Evolutionary conservation across 352 stramenopile genomes (phyloP), one percentile per base, ranked within the genome.

Genomic region (Pythium oligandrum): DNA sequence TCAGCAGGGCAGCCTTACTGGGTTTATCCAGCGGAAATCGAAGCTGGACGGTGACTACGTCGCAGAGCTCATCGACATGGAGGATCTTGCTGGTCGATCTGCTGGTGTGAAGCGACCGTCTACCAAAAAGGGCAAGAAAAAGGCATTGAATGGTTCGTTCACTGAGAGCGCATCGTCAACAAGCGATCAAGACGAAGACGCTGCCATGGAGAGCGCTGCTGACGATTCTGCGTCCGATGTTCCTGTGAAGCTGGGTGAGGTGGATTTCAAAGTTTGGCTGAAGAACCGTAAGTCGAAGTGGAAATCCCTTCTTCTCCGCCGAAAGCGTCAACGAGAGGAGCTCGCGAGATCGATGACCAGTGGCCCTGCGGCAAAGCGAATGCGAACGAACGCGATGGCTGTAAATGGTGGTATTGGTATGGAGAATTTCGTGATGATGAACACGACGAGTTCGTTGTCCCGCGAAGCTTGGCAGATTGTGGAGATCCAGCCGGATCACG

Each of bases 1-100:
- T 44, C 78, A 88, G 12, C 80, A 91, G 45, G 80, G 80, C 5
- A 83, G 69, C 9, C 97, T 99, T 59, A 85, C 75, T n/a, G 76
- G 85, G 51, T 95, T 98, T 42, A 96, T 99, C 40, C 38, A 56
- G 44, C 75, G 69, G 48, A 48, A 63, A 49, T 56, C 66, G 30
- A 57, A 51, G 7, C 70, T 72, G 33, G 51, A 61, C 30, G 66
- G 45, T 30, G 73, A 86, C 40, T 82, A 84, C 38, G 68, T 86
- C 30, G 75, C 76, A 0, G 54, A 85, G 26, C 38, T 90, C 31
- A 90, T 90, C 48, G 78, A 90, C 62, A 70, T 90, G 61, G 79
- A 90, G 43, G 79, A 90, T 57, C 50, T 90, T 11, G 61, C 53
- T n/a, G 61, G 61, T 4, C 44, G 35, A 3, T 35, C 40, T 6